Base-by-base conservation (phyloP, 257 asterid species). In the Forsythia suspensa region DNA sequence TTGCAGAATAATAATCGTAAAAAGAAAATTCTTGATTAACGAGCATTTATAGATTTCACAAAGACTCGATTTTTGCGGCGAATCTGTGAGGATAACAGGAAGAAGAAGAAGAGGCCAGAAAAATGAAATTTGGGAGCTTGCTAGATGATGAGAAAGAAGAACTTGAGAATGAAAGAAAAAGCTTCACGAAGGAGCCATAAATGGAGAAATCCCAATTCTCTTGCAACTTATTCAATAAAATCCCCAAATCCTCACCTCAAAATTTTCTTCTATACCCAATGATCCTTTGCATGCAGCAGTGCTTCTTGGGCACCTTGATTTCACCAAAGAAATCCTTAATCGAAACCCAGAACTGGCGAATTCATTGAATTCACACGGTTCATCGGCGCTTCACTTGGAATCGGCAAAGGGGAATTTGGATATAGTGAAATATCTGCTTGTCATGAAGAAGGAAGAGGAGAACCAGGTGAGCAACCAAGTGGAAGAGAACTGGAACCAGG, bases 311-410 rank as follows among this genome's bases (percentile, higher is more conserved):
- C 80, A 80, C 82, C 76, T 76, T 3, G 79, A 82, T 15, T 41
- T 82, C 75, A 70, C 76, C 16, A 74, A 73, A 76, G 68, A 73
- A 7, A 65, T 84, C 43, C 70, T 78, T 36, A 29, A 12, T 3
- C 52, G 29, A 24, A 81, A 78, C 4, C 83, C 83, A 1, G 71
- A 78, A 42, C 77, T 81, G 3, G 67, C 83, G 13, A 81, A 71
- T 34, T 75, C 80, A 5, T 41, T 81, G 78, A 48, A 79, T 37
- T 79, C 84, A 44, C 55, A 51, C 11, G 82, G 82, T 3, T 85
- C 88, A 10, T 63, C 85, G 43, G 79, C 81, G n/a, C 85, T 84
- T 38, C 87, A 84, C 51, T 18, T 84, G 76, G 83, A 85, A 36
- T 74, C 87, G 37, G 83, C 81, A 15, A 80, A 74, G 71, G 87